Evolutionary conservation across 768 basidiomycete genomes (phyloP), one percentile per base, ranked within the genome.

Genomic region (Boletus pseudopeckii): DNA sequence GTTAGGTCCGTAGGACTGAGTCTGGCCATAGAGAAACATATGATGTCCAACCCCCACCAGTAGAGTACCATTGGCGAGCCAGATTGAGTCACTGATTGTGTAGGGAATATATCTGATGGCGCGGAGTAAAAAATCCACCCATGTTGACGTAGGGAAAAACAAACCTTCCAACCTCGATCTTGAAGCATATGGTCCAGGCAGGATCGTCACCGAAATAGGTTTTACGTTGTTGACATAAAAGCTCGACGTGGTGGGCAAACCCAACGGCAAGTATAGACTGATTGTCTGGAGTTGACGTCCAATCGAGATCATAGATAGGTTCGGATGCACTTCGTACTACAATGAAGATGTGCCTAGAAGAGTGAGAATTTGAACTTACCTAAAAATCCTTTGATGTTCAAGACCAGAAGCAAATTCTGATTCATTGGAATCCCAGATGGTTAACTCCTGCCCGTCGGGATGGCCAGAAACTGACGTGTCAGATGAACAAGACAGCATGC

Each of bases 341-440:
- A 22, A 50, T 59, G 17, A 53, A 48, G 15, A 22, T 39, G 14
- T 44, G 9, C n/a, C 17, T n/a, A 24, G 9, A 41, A 40, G 14
- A 38, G 17, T 17, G 18, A 42, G 20, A 40, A 32, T 15, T 32
- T 7, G 32, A 38, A 59, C 75, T 59, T 63, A 91, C 90, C 74
- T 77, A 55, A 82, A 85, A 14, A 81, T 68, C 37, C 77, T 75
- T 39, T 78, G 76, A 65, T 86, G 88, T 69, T 97, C 95, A 45
- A 95, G 74, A 3, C 95, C 95, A 5, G 89, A 87, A 8, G 92
- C 85, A 69, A 98, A 98, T 69, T 96, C 91, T 17, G 90, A 94
- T 69, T 90, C 90, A 48, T 88, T 88, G 0, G 94, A 97, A 70
- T 98, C 93, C 96, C 96, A 98, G 17, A 98, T 92, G 0, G 92